A percentile compares a stretch with the other conserved stretches of the same genome.
These are phyloP conservation scores for Buddleja alternifolia DNA, from an alignment of 257 asterid genomes.

Conservation along the genomic window DNA sequence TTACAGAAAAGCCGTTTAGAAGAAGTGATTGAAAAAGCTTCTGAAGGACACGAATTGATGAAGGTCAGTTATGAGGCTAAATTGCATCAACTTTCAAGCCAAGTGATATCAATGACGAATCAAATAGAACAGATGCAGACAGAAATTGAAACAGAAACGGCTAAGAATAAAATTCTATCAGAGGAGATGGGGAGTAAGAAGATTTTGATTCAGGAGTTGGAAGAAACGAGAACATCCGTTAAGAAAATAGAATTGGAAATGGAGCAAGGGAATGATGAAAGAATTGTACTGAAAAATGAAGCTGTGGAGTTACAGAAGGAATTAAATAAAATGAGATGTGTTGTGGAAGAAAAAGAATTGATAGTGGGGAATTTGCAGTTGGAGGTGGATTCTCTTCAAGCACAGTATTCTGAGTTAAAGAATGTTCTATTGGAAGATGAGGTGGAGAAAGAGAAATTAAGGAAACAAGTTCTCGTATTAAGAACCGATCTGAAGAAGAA, in stretches of 20 bases:
- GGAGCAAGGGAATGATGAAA: constrained; percentile 51
- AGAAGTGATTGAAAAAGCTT: constrained; percentile 61
- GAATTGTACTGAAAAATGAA: constrained; percentile 49
- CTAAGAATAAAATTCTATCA: constrained; percentile 41
- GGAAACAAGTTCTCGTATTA: constrained; percentile 54
- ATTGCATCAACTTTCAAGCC: constrained; percentile 53
- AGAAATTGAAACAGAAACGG: constrained; percentile 43
- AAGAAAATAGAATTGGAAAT: constrained; percentile 52
- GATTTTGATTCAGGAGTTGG: constrained; percentile 47
- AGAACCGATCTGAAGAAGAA: constrained; percentile 60
- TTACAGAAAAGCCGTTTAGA: constrained; percentile 56
- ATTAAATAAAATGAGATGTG: constrained; percentile 40
- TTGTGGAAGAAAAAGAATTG: constrained; percentile 61
- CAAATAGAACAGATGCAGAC: constrained; percentile 53
- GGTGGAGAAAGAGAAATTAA: constrained; percentile 66
- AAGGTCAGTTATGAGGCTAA: constrained; percentile 51
- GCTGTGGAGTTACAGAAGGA: constrained; percentile 49
- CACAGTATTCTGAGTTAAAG: constrained; percentile 48
- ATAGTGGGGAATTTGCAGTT: constrained; percentile 42
- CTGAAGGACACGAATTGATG: constrained; percentile 51
- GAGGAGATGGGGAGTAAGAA: constrained; percentile 49
- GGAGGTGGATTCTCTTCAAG: constrained; percentile 55
- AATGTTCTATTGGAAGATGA: constrained; percentile 42
- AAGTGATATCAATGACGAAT: constrained; percentile 42
- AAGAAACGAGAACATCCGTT: constrained; percentile 43